Base-by-base conservation (phyloP, 2,329 filamentous ascomycete genomes). In the Capronia epimyces region DNA sequence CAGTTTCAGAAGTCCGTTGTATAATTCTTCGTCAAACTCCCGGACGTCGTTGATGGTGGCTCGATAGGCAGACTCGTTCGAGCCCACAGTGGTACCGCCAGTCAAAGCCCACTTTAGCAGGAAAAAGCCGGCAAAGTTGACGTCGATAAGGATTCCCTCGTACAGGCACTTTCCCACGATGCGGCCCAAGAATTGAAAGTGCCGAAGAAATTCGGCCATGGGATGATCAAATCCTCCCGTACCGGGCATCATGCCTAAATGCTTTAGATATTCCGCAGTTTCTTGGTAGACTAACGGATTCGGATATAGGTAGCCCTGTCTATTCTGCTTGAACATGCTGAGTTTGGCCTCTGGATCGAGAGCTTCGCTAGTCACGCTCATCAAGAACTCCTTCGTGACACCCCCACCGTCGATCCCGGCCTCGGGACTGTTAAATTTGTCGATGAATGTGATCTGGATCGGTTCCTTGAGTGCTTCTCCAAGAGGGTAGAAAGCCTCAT, bases 81-180 rank as follows among this genome's bases (percentile, higher is more conserved):
- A 76, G 1, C 82, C 79, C 27, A 82, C 75, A 13, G 77, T 76
- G 20, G 71, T 70, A 3, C 80, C 82, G 13, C 85, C 84, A 9
- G 85, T 83, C 46, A 91, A 78, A 2, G 89, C 82, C 93, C 93
- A 98, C 66, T 97, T 96, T 53, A 95, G 79, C 5, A 98, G 78
- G 71, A 98, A 98, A 72, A 98, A 98, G 0, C 87, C 84, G 1
- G 91, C 90, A 72, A 98, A 98, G 44, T 82, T 82, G 53, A 96
- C 84, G 67, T 98, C 90, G 41, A 97, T 84, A 2, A 98, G 77
- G 39, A 98, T 97, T 0, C 90, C 90, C 71, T 98, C 93, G 65
- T 98, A 98, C 63, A 98, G 75, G 69, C 93, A 98, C 67, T 98
- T 98, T 9, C 93, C 93, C 21, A 98, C 84, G 22, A 98, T 81